A percentile compares a stretch with the other conserved stretches of the same genome.
Evolutionary conservation across 1,139 yeast genomes (phyloP).

Genomic region (Saccharomyces hybrid): DNA sequence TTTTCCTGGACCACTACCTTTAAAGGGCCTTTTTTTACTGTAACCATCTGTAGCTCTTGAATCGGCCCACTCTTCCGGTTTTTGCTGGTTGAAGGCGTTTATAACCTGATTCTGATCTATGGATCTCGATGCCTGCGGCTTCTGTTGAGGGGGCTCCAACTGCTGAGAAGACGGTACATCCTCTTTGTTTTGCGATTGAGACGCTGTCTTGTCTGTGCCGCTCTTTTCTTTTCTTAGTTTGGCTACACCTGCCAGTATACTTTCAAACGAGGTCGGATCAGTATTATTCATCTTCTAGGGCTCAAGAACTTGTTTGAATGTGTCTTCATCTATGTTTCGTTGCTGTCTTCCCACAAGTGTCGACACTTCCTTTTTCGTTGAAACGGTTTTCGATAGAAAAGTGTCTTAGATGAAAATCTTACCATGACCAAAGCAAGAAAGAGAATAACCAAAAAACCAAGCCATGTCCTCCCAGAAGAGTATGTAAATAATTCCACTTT

Average conservation of each 20-base stretch:
- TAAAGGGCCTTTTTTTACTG: slow-evolving; percentile 8
- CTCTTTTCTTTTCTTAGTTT: slow-evolving; percentile 35
- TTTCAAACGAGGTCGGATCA: slow-evolving; percentile 57
- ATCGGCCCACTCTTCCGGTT: slow-evolving; percentile 1
- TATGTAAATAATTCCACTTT: slow-evolving; percentile 8
- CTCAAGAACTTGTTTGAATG: background rate
- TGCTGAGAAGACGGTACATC: background rate
- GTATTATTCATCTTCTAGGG: slow-evolving; percentile 23
- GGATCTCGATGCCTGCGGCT: background rate
- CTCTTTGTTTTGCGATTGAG: background rate
- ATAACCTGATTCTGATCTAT: slow-evolving; percentile 11
- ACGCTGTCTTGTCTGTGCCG: slow-evolving; percentile 4
- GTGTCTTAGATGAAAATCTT: background rate
- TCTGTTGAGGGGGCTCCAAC: background rate
- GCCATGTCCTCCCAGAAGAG: slow-evolving; percentile 22
- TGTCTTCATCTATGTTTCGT: background rate
- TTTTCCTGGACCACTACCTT: slow-evolving; percentile 12
- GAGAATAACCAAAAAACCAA: background rate
- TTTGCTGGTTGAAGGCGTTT: slow-evolving; percentile 24
- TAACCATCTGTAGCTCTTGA: slow-evolving; percentile 1
- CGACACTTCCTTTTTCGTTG: slow-evolving; percentile 4
- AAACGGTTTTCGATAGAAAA: slow-evolving; percentile 2
- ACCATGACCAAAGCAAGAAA: background rate
- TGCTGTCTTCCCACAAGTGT: background rate
- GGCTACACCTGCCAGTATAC: slow-evolving; percentile 56